These are phyloP conservation scores for Dipodascus albidus DNA, from an alignment of 805 yeast genomes.

Conservation along the genomic window DNA sequence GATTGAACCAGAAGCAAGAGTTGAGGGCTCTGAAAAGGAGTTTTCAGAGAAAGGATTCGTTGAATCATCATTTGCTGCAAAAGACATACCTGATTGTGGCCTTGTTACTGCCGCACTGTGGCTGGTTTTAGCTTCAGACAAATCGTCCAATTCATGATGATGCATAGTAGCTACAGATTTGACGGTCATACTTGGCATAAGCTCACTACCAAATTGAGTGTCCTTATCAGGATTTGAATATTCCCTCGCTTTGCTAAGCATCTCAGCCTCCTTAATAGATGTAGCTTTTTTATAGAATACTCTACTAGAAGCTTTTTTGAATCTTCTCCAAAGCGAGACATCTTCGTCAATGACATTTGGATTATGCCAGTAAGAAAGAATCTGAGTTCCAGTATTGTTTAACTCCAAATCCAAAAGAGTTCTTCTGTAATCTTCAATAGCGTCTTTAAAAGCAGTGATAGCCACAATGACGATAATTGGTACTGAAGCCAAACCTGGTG, in stretches of 20 bases:
- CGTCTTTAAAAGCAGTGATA: conserved; percentile 67
- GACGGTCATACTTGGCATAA: conserved; percentile 13
- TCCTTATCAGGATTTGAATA: neutral
- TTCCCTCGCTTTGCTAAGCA: conserved; percentile 4
- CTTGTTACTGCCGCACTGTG: neutral
- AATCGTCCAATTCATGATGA: conserved; percentile 2
- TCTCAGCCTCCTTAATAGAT: conserved; percentile 4
- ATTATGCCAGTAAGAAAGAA: conserved; percentile 42
- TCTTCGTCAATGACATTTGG: conserved; percentile 44
- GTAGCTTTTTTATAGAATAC: conserved; percentile 6
- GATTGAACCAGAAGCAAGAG: conserved; percentile 13
- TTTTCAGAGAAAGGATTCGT: neutral
- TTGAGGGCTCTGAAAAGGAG: neutral
- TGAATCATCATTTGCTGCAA: neutral
- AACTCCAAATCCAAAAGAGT: conserved; percentile 52
- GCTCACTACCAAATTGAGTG: conserved; percentile 5
- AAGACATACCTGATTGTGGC: neutral
- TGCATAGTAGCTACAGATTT: conserved; percentile 13
- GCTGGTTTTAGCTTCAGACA: neutral
- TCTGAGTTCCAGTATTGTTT: conserved; percentile 53
- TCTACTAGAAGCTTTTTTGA: conserved; percentile 47
- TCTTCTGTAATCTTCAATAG: conserved; percentile 65
- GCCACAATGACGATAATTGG: conserved; percentile 72
- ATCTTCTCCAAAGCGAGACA: conserved; percentile 53
- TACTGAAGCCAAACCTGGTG: conserved; percentile 66